Evolutionary conservation across 2,329 filamentous ascomycete species (phyloP), one percentile per base, ranked within the genome.

Genomic region (Alternaria sp.): DNA sequence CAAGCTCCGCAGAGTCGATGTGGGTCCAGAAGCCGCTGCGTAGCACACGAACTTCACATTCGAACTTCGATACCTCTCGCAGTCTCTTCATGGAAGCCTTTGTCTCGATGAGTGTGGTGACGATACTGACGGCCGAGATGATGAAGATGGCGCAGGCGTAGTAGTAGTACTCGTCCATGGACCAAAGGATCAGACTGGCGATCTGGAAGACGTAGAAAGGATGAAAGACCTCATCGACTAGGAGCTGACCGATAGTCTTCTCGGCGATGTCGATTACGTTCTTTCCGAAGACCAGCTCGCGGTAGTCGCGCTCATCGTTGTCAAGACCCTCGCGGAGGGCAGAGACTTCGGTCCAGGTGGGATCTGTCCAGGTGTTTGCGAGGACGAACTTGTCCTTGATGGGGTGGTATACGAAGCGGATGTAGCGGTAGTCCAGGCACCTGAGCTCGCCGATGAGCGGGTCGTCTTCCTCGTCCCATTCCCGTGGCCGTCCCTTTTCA

Each of bases 181-280:
- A 97, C 96, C 96, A 99, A 4, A 99, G 87, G 44, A 97, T 81
- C 69, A 99, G 84, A 83, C 96, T 98, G 51, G 94, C 95, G 73
- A 98, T 90, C 81, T 99, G 96, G 77, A 99, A 99, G 60, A 99
- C 91, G 78, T 99, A 99, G 79, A 99, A 99, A 0, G 96, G 96
- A 77, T 99, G 96, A 74, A 99, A 94, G 20, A 93, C 94, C 88
- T 99, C 96, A 71, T 99, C 95, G 20, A 97, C 85, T 14, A 99
- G 85, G 51, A 99, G 87, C 75, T 96, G 92, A 1, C 88, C 86
- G 15, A 91, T 87, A 2, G 92, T 90, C 81, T 97, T 99, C 75
- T 97, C 90, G 73, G 96, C 89, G 70, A 99, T 97, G 67, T 97
- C 92, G 70, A 99, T 97, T 61, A 93, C 81, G 73, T 99, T 99